Conservation (phyloP, 257 asterid species). For the Ilex asprella region DNA sequence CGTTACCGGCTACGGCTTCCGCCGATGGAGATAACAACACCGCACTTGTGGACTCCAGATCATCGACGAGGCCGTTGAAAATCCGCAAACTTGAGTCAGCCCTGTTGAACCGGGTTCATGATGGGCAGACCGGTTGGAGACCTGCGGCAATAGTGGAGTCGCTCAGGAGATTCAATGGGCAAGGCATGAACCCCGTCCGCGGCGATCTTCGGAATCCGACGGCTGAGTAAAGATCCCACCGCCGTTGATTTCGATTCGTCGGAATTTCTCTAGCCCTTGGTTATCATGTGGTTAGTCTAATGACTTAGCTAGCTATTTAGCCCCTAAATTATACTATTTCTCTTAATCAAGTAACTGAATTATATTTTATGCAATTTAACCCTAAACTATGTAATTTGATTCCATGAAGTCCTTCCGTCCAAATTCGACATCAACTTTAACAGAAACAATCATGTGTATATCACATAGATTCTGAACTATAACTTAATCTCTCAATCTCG, state of each 20-base stretch:
- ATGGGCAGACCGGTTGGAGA: conserved; percentile 5
- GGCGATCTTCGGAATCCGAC: conserved; percentile 15
- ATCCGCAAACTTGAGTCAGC: conserved; percentile 2
- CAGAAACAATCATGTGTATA: no score
- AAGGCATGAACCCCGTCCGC: conserved; percentile 15
- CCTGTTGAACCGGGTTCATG: conserved; percentile 11
- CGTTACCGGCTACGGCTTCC: neutral
- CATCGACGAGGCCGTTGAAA: conserved; percentile 15
- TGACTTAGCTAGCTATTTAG: conserved; percentile 4
- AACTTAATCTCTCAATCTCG: no score
- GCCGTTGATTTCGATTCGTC: conserved; percentile 24
- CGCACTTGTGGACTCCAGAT: neutral
- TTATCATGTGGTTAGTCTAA: neutral
- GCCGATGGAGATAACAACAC: neutral
- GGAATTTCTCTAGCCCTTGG: conserved; percentile 21
- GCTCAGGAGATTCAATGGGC: conserved; percentile 22
- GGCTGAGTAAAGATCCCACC: conserved; percentile 10
- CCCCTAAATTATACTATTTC: no score
- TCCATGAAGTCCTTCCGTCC: no score
- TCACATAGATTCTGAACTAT: no score
- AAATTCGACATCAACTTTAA: no score
- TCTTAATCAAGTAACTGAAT: no score
- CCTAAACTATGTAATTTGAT: no score
- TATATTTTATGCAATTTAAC: no score
- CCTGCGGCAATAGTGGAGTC: conserved; percentile 17